Conservation (phyloP, 148 eudicot species). For the Talinum fruticosum region DNA sequence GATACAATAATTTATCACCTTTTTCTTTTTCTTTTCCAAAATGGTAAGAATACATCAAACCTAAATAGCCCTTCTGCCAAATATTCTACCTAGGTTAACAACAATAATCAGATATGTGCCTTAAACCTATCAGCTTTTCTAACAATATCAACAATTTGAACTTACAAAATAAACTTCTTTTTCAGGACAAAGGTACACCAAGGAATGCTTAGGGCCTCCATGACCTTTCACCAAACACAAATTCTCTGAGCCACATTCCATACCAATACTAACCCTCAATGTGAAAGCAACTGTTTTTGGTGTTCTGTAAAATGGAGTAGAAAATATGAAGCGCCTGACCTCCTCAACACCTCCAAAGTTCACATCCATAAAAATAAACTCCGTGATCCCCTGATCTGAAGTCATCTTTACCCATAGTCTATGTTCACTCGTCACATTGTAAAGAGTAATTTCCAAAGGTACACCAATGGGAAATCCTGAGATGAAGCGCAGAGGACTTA, state of each 20-base stretch:
- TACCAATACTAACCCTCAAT: constrained; percentile 47
- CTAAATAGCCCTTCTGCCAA: too few relatives aligned
- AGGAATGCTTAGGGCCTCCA: constrained; percentile 59
- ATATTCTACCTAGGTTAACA: too few relatives aligned
- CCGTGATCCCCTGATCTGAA: constrained; percentile 32
- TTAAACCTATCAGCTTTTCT: too few relatives aligned
- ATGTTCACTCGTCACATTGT: constrained; percentile 49
- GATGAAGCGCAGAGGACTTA: constrained; percentile 56
- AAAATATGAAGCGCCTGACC: constrained; percentile 34
- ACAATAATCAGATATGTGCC: too few relatives aligned
- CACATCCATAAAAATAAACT: constrained; percentile 64
- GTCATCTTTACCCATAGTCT: constrained; percentile 61
- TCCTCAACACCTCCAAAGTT: constrained; percentile 35
- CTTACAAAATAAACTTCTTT: constrained; percentile 51
- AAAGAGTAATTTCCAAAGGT: constrained; percentile 50
- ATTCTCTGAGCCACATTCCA: constrained; percentile 58
- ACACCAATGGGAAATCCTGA: constrained; percentile 72
- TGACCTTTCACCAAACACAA: constrained; percentile 27
- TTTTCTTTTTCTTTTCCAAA: too few relatives aligned
- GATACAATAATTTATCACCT: too few relatives aligned
- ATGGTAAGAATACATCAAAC: too few relatives aligned
- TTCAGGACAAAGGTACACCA: constrained; percentile 49
- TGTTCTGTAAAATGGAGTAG: constrained; percentile 57
- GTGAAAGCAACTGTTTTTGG: constrained; percentile 55
- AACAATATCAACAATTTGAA: neutral